Evolutionary conservation across 352 stramenopile species (phyloP).

Genomic region (Pythium chondricola): DNA sequence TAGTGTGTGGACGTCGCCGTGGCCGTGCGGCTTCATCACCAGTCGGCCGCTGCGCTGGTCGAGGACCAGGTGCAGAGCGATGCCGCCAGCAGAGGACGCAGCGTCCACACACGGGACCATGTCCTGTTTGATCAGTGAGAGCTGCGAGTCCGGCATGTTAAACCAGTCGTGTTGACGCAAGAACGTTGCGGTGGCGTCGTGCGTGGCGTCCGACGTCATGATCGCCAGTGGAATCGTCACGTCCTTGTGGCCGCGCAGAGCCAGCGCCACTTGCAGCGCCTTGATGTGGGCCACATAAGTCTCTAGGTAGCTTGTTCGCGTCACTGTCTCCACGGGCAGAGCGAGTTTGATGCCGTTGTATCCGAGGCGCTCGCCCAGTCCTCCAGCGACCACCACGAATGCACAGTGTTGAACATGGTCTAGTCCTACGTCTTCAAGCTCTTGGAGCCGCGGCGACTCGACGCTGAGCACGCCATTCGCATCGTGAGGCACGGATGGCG

Average conservation of each 20-base stretch:
- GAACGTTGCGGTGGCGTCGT: conserved; percentile 85
- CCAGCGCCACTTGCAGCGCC: conserved; percentile 71
- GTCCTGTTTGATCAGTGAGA: conserved; percentile 97
- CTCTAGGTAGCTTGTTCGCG: conserved; percentile 88
- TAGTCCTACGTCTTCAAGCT: conserved; percentile 44
- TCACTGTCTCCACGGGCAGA: conserved; percentile 91
- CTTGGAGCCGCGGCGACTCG: conserved; percentile 29
- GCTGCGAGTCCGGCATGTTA: conserved; percentile 87
- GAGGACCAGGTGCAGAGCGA: conserved; percentile 28
- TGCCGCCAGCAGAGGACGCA: conserved; percentile 12
- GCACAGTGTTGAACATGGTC: conserved; percentile 69
- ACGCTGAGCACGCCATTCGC: conserved; percentile 20
- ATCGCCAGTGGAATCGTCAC: conserved; percentile 91
- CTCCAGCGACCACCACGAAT: conserved; percentile 97
- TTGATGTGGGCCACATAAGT: conserved; percentile 93
- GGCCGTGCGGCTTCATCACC: conserved; percentile 97
- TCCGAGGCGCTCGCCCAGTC: conserved; percentile 94
- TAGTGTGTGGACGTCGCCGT: conserved; percentile 97
- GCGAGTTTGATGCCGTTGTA: conserved; percentile 97
- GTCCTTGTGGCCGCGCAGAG: conserved; percentile 7
- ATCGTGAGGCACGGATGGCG: conserved; percentile 37
- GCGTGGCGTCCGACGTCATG: conserved; percentile 97
- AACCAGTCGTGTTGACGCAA: conserved; percentile 92
- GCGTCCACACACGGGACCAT: conserved; percentile 89
- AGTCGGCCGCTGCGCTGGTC: conserved; percentile 18